These are phyloP conservation scores for Cryptosporidium canis DNA, from an alignment of 169 alveolate genomes.

Conservation along the genomic window DNA sequence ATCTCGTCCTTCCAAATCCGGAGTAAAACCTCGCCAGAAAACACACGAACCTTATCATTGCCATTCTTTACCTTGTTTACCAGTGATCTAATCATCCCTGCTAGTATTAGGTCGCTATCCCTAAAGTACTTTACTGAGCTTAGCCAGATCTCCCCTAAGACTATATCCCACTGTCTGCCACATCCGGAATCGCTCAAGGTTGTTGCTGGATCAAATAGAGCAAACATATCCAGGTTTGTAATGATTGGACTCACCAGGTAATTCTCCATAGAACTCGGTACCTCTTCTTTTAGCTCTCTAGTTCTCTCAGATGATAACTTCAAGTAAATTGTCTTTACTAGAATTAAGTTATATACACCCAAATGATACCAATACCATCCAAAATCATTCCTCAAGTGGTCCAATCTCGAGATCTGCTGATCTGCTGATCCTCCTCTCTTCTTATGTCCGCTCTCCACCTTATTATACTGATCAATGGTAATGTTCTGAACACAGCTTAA, in stretches of 20 bases:
- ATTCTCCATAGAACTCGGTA: slow-evolving; percentile 41
- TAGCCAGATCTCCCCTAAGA: slow-evolving; percentile 28
- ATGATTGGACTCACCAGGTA: slow-evolving; percentile 45
- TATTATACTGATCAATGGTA: slow-evolving; percentile 20
- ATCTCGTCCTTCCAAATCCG: slow-evolving; percentile 42
- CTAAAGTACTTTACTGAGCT: slow-evolving; percentile 14
- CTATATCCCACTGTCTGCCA: slow-evolving; percentile 55
- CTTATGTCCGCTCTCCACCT: background rate
- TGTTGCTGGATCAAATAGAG: slow-evolving; percentile 27
- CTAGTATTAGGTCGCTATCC: slow-evolving; percentile 20
- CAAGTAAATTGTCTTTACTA: slow-evolving; percentile 12
- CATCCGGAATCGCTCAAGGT: background rate
- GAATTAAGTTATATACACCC: slow-evolving; percentile 36
- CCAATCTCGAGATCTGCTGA: slow-evolving; percentile 21
- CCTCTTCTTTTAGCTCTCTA: slow-evolving; percentile 14
- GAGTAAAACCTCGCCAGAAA: slow-evolving; percentile 25
- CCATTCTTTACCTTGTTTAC: slow-evolving; percentile 14
- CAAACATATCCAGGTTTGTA: slow-evolving; percentile 68
- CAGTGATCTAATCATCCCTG: slow-evolving; percentile 9
- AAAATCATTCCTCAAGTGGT: background rate
- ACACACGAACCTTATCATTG: slow-evolving; percentile 2
- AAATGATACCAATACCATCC: slow-evolving; percentile 72
- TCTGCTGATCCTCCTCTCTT: background rate
- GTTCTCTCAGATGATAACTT: background rate
- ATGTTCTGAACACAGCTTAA: slow-evolving; percentile 54